Conservation (phyloP, 2,329 filamentous ascomycete species). For the Scorias spongiosa region DNA sequence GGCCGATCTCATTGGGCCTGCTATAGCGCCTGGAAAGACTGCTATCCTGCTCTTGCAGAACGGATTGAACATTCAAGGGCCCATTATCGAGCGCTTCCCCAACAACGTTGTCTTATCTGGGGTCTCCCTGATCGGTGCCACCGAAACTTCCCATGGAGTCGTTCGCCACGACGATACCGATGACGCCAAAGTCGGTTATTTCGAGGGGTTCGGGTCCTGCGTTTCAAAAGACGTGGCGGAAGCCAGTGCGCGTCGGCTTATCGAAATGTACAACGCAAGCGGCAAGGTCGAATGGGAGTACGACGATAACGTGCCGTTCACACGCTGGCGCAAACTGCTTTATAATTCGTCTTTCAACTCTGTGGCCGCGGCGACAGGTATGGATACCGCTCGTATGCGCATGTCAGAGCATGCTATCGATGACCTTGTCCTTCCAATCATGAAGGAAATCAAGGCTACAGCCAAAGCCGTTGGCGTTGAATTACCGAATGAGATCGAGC, state of each 20-base stretch:
- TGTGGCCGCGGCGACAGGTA: constrained; percentile 34
- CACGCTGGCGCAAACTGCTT: constrained; percentile 38
- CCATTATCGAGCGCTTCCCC: constrained; percentile 37
- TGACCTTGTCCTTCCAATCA: constrained; percentile 37
- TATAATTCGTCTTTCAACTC: constrained; percentile 39
- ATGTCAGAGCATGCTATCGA: constrained; percentile 31
- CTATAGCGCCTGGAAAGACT: constrained; percentile 36
- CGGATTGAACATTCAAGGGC: constrained; percentile 47
- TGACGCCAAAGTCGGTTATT: constrained; percentile 35
- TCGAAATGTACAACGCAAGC: constrained; percentile 31
- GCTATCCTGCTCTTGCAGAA: constrained; percentile 46
- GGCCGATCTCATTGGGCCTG: constrained; percentile 35
- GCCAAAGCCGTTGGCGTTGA: constrained; percentile 29
- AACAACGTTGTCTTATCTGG: constrained; percentile 38
- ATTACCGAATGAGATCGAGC: constrained; percentile 29
- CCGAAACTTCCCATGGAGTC: constrained; percentile 31
- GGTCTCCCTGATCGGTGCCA: constrained; percentile 37
- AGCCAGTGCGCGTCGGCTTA: constrained; percentile 22
- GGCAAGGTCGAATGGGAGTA: constrained; percentile 30
- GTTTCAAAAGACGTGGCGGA: constrained; percentile 18
- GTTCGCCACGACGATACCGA: constrained; percentile 41
- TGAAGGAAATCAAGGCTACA: constrained; percentile 37
- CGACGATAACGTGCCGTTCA: constrained; percentile 27
- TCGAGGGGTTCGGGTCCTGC: constrained; percentile 16
- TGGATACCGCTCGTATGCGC: constrained; percentile 38